A percentile compares a stretch with the other conserved stretches of the same genome.
These are phyloP conservation scores for Saturnispora ahearnii DNA, from an alignment of 805 yeast species.

Conservation along the genomic window DNA sequence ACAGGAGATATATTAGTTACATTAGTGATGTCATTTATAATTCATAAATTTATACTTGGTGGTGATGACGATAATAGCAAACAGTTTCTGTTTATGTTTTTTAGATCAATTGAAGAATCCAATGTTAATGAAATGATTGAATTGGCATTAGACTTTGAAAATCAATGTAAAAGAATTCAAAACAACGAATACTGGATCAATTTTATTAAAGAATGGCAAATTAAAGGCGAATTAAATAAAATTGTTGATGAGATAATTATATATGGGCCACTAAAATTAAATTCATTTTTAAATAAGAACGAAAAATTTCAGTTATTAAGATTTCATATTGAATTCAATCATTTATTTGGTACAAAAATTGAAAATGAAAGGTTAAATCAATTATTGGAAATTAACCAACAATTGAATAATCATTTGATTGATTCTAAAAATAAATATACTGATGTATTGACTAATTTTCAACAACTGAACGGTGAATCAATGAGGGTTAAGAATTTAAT, in stretches of 20 bases:
- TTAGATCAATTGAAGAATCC: conserved; percentile 2
- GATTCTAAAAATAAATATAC: conserved; percentile 16
- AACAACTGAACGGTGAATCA: conserved; percentile 27
- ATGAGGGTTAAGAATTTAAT: conserved; percentile 22
- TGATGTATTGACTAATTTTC: conserved; percentile 24
- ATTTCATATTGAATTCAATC: not conserved
- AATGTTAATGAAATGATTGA: not conserved
- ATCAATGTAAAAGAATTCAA: not conserved
- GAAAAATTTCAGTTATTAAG: not conserved
- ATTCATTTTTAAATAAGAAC: not conserved
- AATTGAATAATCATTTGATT: not conserved
- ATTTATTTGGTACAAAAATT: not conserved
- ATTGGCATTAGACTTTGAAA: not conserved
- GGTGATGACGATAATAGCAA: not conserved
- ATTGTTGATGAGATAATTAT: conserved; percentile 1
- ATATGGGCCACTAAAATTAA: conserved; percentile 4
- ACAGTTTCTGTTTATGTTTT: conserved; percentile 1
- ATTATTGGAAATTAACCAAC: not conserved
- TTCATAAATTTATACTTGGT: conserved; percentile 1
- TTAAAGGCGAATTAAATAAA: not conserved
- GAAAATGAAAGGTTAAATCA: not conserved
- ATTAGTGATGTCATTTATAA: not conserved
- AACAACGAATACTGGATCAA: not conserved
- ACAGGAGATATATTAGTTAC: conserved; percentile 2
- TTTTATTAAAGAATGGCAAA: not conserved